Percentiles rank a stretch among this genome's conserved stretches.
phyloP scores from a whole-genome alignment of 2,329 filamentous ascomycete species.

The Neonectria ditissima region DNA sequence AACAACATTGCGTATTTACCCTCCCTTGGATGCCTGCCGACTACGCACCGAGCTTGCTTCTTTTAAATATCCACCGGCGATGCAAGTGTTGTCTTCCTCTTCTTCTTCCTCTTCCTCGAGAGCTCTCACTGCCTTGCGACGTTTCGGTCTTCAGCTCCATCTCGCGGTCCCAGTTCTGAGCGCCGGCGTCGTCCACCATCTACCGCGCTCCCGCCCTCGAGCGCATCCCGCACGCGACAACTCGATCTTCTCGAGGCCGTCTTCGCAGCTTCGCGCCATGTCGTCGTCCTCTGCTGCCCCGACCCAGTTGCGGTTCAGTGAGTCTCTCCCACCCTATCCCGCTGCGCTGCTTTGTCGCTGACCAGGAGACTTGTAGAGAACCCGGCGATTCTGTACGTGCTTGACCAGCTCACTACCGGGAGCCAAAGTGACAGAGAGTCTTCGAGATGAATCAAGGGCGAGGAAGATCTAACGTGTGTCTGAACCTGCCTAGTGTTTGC shows the following conservation, averaged over 20 bases:
- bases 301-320: slow-evolving; percentile 50
- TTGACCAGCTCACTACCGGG: neutral
- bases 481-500: slow-evolving; percentile 74
- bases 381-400: slow-evolving; percentile 63
- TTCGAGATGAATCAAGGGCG: neutral
- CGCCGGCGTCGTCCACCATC: slow-evolving; percentile 1
- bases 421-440: too few species aligned
- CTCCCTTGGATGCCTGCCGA: neutral
- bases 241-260: neutral
- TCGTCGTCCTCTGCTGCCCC: slow-evolving; percentile 28
- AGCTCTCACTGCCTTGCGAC: neutral
- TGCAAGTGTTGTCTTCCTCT: too few species aligned
- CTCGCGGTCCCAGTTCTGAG: neutral
- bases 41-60: neutral
- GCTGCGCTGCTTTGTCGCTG: slow-evolving; percentile 8
- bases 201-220: neutral
- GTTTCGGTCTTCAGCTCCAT: neutral
- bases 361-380: slow-evolving; percentile 52
- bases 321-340: slow-evolving; percentile 29
- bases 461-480: slow-evolving; percentile 3
- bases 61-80: neutral
- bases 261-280: slow-evolving; percentile 29
- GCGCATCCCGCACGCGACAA: neutral
- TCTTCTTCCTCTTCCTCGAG: neutral
- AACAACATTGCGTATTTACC: neutral